Evolutionary conservation across 2,329 filamentous ascomycete genomes (phyloP), one percentile per base, ranked within the genome.

Genomic region (Alternaria angustiovoidea): DNA sequence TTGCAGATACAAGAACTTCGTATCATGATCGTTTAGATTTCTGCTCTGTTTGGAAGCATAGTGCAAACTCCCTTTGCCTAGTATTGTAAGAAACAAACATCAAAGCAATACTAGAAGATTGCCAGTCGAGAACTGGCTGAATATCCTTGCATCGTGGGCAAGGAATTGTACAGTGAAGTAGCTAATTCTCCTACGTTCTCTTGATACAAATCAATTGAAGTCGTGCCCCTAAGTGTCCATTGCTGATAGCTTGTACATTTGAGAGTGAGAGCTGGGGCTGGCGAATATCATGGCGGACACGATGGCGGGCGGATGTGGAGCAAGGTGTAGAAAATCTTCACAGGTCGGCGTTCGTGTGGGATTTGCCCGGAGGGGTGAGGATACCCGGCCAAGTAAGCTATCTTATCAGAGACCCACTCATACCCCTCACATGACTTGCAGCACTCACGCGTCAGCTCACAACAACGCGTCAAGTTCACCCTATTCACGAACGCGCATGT

Each of bases 401-500:
- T 51, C 49, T 51, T 41, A 49, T 43, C 44, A 42, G 46, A 7
- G 46, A 38, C 46, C 46, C 46, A 49, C 46, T 24, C 26, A 7
- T 41, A 6, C 22, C 49, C 49, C 34, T 38, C 58, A 64, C 61
- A 59, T 64, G 61, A 20, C 26, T 28, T 54, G 61, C 42, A 22
- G 12, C 41, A 36, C 28, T 48, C 12, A 47, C 57, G 63, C 55
- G 51, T 54, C 58, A 56, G 22, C 52, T 56, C 54, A 64, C 38
- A 60, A 64, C 59, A 64, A 65, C 62, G 53, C 62, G 59, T 60
- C 53, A 30, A n/a, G 47, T 42, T 39, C 48, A 57, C 34, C 47
- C 4, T 44, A 20, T 49, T 42, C 52, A 22, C 22, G 36, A 30
- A 54, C 57, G 56, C 53, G 43, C 20, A 47, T 53, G 54, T 61